Evolutionary conservation across 1,284 basidiomycete genomes (phyloP).

Genomic region (Blastosporella zonata): DNA sequence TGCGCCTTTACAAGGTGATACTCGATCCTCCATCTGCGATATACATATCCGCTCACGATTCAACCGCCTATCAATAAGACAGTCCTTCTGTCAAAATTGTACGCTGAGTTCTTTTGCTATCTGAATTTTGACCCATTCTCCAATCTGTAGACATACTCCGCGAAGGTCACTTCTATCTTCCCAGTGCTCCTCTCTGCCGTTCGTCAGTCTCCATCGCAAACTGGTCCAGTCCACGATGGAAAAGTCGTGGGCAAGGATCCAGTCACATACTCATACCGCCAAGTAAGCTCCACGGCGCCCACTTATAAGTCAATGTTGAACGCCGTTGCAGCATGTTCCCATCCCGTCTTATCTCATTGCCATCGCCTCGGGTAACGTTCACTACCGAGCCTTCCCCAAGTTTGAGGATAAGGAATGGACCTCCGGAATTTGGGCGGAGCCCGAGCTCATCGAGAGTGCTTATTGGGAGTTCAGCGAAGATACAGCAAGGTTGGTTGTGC

Average conservation of each 20-base stretch:
- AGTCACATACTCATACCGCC: constrained; percentile 66
- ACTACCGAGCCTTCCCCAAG: constrained; percentile 66
- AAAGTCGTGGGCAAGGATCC: constrained; percentile 68
- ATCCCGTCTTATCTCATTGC: constrained; percentile 89
- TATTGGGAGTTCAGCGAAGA: constrained; percentile 90
- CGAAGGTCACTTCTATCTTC: constrained; percentile 71
- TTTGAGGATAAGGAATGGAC: constrained; percentile 69
- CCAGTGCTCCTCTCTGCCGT: constrained; percentile 85
- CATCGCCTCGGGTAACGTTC: constrained; percentile 81
- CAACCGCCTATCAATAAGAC: constrained; percentile 36
- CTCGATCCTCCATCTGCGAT: background rate
- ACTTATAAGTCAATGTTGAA: background rate
- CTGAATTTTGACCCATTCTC: constrained; percentile 2
- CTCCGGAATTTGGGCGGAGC: constrained; percentile 89
- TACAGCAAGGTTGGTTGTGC: constrained; percentile 55
- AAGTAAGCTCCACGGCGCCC: constrained; percentile 43
- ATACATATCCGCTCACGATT: background rate
- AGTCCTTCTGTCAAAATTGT: constrained; percentile 76
- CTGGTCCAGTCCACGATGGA: constrained; percentile 62
- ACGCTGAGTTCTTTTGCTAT: background rate
- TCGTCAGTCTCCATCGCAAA: constrained; percentile 69
- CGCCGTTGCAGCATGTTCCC: constrained; percentile 58
- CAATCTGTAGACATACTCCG: constrained; percentile 64
- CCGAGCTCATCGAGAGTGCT: constrained; percentile 74
- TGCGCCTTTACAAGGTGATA: constrained; percentile 74